These are phyloP conservation scores for Ammopiptanthus mongolicus DNA, from an alignment of 306 rosid species.

Conservation along the genomic window DNA sequence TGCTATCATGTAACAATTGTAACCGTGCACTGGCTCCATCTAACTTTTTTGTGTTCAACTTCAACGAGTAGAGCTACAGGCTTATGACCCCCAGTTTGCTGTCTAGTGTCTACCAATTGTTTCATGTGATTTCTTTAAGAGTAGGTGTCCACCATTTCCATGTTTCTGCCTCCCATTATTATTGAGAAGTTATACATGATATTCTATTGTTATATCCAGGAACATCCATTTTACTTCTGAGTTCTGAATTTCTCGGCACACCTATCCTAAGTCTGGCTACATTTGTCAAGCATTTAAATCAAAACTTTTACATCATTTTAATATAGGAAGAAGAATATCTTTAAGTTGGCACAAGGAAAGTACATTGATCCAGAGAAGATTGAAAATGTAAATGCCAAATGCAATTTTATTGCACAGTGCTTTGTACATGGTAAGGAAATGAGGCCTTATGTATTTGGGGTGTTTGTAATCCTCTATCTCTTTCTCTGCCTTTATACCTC, in stretches of 20 bases:
- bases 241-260: conserved; percentile 1
- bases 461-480: background rate
- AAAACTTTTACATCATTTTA: conserved; percentile 17
- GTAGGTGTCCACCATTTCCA: background rate
- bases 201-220: background rate
- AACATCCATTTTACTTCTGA: background rate
- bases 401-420: conserved; percentile 86
- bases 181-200: background rate
- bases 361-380: conserved; percentile 99
- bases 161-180: background rate
- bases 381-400: conserved; percentile 85
- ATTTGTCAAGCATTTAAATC: conserved; percentile 3
- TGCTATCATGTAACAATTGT: background rate
- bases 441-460: background rate
- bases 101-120: background rate
- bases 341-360: conserved; percentile 99
- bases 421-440: conserved; percentile 78
- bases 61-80: background rate
- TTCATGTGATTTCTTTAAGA: background rate
- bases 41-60: background rate
- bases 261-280: background rate
- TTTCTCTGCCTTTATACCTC: background rate
- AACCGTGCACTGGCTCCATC: conserved; percentile 11
- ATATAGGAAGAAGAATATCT: conserved; percentile 92
- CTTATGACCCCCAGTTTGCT: background rate